Percentiles rank a stretch among this genome's conserved stretches.
These are phyloP conservation scores for Leishmania martiniquensis DNA, from an alignment of 208 protist species.

Conservation along the genomic window DNA sequence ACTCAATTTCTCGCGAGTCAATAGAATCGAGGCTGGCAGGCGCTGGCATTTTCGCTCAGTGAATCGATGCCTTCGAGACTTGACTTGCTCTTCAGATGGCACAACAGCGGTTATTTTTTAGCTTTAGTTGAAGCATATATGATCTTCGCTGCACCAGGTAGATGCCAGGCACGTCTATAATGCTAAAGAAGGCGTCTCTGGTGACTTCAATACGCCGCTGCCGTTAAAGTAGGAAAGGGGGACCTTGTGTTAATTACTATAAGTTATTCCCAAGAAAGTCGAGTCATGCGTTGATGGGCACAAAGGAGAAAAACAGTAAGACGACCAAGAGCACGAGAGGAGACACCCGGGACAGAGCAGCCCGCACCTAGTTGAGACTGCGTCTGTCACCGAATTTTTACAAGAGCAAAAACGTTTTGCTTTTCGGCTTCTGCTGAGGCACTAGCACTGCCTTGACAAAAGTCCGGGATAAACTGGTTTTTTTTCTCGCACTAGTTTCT, in stretches of 20 bases:
- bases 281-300: not conserved
- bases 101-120: not conserved
- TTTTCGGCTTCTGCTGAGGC: not conserved
- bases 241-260: not conserved
- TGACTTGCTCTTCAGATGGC: not conserved
- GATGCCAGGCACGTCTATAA: not conserved
- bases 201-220: not conserved
- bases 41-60: slow-evolving; percentile 5
- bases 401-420: not conserved
- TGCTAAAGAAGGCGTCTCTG: not conserved
- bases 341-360: not conserved
- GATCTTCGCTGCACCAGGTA: not conserved
- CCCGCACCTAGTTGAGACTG: not conserved
- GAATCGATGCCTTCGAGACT: not conserved
- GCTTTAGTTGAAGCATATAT: not conserved
- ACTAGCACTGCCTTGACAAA: not conserved
- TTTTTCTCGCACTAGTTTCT: too few species aligned
- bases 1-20: slow-evolving; percentile 22
- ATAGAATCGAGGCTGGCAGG: not conserved
- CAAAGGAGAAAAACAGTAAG: not conserved
- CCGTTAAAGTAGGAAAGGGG: not conserved
- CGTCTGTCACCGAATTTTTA: not conserved
- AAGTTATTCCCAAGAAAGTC: not conserved
- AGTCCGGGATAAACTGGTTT: too few species aligned
- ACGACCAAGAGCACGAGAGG: not conserved